phyloP scores from a whole-genome alignment of 805 yeast species.

The Yamadazyma takamatsuzukensis region DNA sequence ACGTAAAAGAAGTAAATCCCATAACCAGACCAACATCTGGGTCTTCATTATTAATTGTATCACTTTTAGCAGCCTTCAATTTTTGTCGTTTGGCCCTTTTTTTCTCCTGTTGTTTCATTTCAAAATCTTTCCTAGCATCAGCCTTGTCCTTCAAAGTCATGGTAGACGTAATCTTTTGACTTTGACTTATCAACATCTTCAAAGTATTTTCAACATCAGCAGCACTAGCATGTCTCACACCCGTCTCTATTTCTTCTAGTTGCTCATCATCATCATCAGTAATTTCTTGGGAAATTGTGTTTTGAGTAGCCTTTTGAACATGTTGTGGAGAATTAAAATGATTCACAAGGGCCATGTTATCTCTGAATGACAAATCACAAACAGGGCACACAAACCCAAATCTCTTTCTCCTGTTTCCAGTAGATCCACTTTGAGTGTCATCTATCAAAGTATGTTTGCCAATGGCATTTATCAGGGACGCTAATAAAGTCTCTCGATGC shows the following conservation, averaged over 20 bases:
- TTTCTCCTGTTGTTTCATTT: slow-evolving; percentile 29
- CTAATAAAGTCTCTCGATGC: slow-evolving; percentile 30
- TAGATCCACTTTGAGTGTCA: slow-evolving; percentile 4
- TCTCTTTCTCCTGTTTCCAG: slow-evolving; percentile 45
- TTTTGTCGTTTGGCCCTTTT: slow-evolving; percentile 21
- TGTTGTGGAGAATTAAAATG: slow-evolving; percentile 81
- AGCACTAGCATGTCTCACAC: slow-evolving; percentile 31
- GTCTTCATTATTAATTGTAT: slow-evolving; percentile 14
- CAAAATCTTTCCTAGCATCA: slow-evolving; percentile 33
- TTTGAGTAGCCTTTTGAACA: slow-evolving; percentile 28
- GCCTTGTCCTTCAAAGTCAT: slow-evolving; percentile 39
- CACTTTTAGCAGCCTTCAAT: slow-evolving; percentile 18
- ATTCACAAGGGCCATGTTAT: slow-evolving; percentile 74
- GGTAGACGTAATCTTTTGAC: slow-evolving; percentile 20
- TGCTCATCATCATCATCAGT: slow-evolving; percentile 8
- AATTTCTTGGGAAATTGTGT: slow-evolving; percentile 1
- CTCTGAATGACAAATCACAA: slow-evolving; percentile 79
- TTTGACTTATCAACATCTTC: slow-evolving; percentile 23
- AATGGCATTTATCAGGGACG: slow-evolving; percentile 30
- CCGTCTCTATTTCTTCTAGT: slow-evolving; percentile 24
- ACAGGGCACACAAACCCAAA: slow-evolving; percentile 84
- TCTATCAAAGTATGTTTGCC: slow-evolving; percentile 32
- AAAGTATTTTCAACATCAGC: slow-evolving; percentile 30
- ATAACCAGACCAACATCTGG: slow-evolving; percentile 41
- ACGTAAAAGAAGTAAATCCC: slow-evolving; percentile 56